Evolutionary conservation across 352 stramenopile genomes (phyloP), one percentile per base, ranked within the genome.

Genomic region (Phytophthora constricta): DNA sequence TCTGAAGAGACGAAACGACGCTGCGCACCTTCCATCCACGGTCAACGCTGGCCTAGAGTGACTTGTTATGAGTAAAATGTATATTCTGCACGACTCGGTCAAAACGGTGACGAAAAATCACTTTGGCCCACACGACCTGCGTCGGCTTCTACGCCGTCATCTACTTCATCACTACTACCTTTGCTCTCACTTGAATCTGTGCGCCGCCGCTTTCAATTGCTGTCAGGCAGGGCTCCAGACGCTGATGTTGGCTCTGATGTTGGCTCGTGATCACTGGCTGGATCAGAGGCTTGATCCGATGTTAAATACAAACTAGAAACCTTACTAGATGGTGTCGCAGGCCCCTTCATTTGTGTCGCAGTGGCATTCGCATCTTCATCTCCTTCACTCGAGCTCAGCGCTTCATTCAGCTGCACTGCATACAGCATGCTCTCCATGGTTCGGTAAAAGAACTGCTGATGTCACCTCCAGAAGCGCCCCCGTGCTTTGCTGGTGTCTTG

Each of bases 11-110:
- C 1, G 28, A 27, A 1, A 56, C 43, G 17, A 63, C 45, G 14
- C 7, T 26, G 7, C 39, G 17, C 17, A 61, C 53, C 41, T 61
- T 61, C 39, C 56, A 63, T 16, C 14, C 45, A 11, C 28, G 22
- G 45, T 56, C 56, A 4, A 16, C n/a, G 16, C 16, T 16, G 1
- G 56, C 16, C 16, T 28, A 3, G 3, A 8, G 1, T 3, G 13
- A 25, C 27, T 5, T 20, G 56, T 55, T 63, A 27, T 63, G 16
- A 3, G 28, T 63, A 43, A 63, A 63, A 20, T 51, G 53, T 9
- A 61, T 22, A 25, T 51, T 49, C 1, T 14, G 9, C 53, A 61
- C 22, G 8, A 51, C 33, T 17, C 41, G 37, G 17, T 26, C 16
- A 11, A 51, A 61, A 7, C 41, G 39, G n/a, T 61, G 41, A 4